Percentiles rank a stretch among this genome's conserved stretches.
Evolutionary conservation across 306 rosid genomes (phyloP).

Genomic region (Quercus gilva): DNA sequence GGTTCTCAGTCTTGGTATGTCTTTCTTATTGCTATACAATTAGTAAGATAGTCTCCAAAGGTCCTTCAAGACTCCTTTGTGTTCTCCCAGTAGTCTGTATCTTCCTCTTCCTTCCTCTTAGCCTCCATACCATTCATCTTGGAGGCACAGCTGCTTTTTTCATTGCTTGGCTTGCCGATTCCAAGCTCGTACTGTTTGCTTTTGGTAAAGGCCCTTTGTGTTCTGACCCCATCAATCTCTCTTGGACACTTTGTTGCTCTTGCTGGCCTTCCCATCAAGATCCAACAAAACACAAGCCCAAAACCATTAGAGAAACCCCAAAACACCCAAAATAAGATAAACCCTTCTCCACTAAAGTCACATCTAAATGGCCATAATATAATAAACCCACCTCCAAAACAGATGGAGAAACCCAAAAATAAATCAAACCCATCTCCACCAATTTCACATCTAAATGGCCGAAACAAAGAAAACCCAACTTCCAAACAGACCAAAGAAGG

Average conservation of each 20-base stretch:
- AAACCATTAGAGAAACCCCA: background rate
- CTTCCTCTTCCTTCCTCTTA: slow-evolving; percentile 48
- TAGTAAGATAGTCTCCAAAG: slow-evolving; percentile 22
- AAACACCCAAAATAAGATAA: background rate
- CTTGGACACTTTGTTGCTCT: slow-evolving; percentile 44
- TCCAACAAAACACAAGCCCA: slow-evolving; percentile 25
- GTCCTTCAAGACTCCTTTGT: slow-evolving; percentile 27
- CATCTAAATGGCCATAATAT: background rate
- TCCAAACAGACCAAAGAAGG: background rate
- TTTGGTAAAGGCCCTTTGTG: slow-evolving; percentile 49
- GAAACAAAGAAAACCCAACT: slow-evolving; percentile 10
- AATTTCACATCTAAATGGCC: background rate
- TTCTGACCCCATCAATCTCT: slow-evolving; percentile 39
- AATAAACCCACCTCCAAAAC: slow-evolving; percentile 5
- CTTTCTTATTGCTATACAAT: slow-evolving; percentile 40
- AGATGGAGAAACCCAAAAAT: background rate
- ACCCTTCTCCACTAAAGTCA: background rate
- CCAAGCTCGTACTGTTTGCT: slow-evolving; percentile 50
- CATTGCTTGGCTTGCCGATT: slow-evolving; percentile 54
- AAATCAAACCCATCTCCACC: background rate
- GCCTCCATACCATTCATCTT: slow-evolving; percentile 34
- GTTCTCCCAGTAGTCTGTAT: slow-evolving; percentile 33
- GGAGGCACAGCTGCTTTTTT: slow-evolving; percentile 40
- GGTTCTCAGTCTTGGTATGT: slow-evolving; percentile 19
- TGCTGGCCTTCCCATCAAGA: slow-evolving; percentile 68